Conservation (phyloP, 78 protist genomes). For the slime mould (Dictyostelium discoideum) region DNA sequence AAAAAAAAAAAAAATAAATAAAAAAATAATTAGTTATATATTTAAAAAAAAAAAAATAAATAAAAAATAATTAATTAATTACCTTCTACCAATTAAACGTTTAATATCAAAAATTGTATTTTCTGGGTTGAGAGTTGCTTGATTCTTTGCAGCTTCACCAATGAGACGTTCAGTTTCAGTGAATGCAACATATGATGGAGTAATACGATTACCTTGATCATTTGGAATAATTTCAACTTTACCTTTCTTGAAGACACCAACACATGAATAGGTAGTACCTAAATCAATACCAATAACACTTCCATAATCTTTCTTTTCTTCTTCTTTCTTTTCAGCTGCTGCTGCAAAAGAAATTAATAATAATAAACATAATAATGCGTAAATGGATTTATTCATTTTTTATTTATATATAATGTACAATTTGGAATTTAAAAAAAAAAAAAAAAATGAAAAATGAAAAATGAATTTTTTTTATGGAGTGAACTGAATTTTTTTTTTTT, state of each 20-base stretch:
- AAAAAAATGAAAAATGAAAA: not conserved
- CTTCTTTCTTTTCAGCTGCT: slow-evolving; percentile 8
- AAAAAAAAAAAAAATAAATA: no score
- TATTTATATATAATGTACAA: not conserved
- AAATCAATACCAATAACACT: slow-evolving; percentile 65
- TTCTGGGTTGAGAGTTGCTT: slow-evolving; percentile 96
- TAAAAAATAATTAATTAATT: not conserved
- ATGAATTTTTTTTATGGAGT: not conserved
- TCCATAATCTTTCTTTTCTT: slow-evolving; percentile 29
- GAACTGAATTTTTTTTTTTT: not conserved
- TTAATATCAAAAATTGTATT: slow-evolving; percentile 98
- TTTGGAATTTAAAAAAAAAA: not conserved
- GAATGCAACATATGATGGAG: slow-evolving; percentile 98
- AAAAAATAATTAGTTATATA: no score
- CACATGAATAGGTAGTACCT: slow-evolving; percentile 96
- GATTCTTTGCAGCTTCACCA: slow-evolving; percentile 98
- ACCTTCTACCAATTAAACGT: slow-evolving; percentile 98
- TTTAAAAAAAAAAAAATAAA: no score
- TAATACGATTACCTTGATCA: slow-evolving; percentile 95
- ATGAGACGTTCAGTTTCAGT: slow-evolving; percentile 92
- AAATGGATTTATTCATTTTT: not conserved
- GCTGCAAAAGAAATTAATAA: not conserved
- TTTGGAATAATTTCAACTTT: slow-evolving; percentile 95
- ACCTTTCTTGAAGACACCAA: slow-evolving; percentile 89
- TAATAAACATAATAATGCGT: not conserved